Evolutionary conservation across 129 eudicot species (phyloP).

Genomic region (Glebionis coronaria): DNA sequence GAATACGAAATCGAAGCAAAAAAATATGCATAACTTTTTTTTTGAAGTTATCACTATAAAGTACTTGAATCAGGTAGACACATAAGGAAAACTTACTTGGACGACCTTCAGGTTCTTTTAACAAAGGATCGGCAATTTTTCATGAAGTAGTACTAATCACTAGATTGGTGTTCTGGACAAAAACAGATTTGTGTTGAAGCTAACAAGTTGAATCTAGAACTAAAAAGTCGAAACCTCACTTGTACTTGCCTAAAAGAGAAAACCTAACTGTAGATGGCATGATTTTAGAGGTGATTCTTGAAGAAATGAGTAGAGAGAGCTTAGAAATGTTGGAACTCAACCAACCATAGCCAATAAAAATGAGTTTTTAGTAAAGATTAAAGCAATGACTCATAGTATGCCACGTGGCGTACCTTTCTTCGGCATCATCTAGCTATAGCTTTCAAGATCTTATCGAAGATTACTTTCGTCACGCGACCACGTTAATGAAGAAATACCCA

Average conservation of each 20-base stretch:
- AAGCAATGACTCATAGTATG: constrained; percentile 45
- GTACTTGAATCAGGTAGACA: constrained; percentile 20
- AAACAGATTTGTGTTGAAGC: constrained; percentile 1
- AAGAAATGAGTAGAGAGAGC: constrained; percentile 26
- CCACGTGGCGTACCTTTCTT: constrained; percentile 41
- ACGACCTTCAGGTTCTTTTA: constrained; percentile 17
- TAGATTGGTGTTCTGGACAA: constrained; percentile 17
- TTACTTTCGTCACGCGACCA: constrained; percentile 28
- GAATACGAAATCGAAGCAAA: constrained; percentile 15
- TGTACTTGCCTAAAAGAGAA: constrained; percentile 30
- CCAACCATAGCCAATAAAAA: constrained; percentile 42
- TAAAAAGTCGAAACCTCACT: constrained; percentile 24
- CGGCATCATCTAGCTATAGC: constrained; percentile 25
- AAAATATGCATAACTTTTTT: constrained; percentile 7
- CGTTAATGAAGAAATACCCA: constrained; percentile 25
- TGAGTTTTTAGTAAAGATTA: constrained; percentile 26
- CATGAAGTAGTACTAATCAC: neutral
- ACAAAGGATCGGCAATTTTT: neutral
- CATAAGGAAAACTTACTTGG: constrained; percentile 27
- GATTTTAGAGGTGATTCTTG: constrained; percentile 22
- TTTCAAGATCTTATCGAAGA: constrained; percentile 33
- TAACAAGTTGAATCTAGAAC: constrained; percentile 16
- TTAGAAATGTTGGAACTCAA: constrained; percentile 49
- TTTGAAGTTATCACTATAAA: constrained; percentile 19
- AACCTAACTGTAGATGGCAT: constrained; percentile 23